Base-by-base conservation (phyloP, 2,329 filamentous ascomycete species). In the Colletotrichum melonis region DNA sequence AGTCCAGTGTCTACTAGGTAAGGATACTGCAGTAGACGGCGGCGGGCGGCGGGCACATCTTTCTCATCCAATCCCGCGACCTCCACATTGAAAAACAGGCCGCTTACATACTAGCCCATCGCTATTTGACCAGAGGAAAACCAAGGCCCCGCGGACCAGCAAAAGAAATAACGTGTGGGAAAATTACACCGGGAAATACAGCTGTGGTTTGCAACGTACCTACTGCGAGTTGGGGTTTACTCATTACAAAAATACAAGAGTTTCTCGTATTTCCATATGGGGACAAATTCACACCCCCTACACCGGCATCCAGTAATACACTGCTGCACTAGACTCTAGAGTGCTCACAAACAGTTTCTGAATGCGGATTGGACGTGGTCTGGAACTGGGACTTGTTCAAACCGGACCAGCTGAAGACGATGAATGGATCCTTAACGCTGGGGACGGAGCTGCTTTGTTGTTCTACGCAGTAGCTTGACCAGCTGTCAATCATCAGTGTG, bases 381-480 rank as follows among this genome's bases (percentile, higher is more conserved):
- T 57, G 22, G 54, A 57, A 22, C 52, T 32, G 46, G 32, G 49
- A 38, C 16, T 24, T 28, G 11, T 32, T 63, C 32, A 26, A 26
- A 22, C 42, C 22, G 19, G 60, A 16, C 28, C 35, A 52, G n/a
- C 3, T 9, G 38, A 42, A 28, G 38, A n/a, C 12, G 24, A 35
- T 8, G 24, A 5, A 63, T 28, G 42, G 49, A n/a, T 19, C 54
- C 28, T 6, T 19, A 32, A 42, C 7, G 14, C 38, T 42, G 14
- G 14, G 19, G 38, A 14, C 38, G 38, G 24, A 22, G 57, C 22
- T 63, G 65, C 66, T 68, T 68, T 68, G 57, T 68, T 68, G 42
- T n/a, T 63, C 66, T 28, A 32, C 46, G 14, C 19, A 19, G 14
- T 42, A 42, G 38, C 24, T 55, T 64, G 52, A 26, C 49, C 30